phyloP scores from a whole-genome alignment of 768 basidiomycete species.

The Pleurotus tuber-regium region DNA sequence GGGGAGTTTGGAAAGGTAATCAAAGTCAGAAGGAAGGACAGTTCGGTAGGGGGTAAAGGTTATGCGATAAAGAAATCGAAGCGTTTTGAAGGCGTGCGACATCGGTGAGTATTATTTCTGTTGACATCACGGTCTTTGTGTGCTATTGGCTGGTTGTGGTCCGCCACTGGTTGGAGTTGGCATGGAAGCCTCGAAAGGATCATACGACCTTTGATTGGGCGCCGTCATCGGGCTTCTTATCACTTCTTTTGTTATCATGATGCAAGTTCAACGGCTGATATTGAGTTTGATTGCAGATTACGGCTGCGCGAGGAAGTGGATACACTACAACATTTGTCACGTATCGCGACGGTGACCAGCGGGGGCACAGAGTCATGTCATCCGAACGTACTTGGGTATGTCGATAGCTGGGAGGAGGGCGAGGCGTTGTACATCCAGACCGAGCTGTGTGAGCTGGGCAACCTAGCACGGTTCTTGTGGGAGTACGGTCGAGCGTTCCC shows the following conservation, averaged over 20 bases:
- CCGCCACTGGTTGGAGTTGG: slow-evolving; percentile 24
- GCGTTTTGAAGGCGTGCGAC: slow-evolving; percentile 85
- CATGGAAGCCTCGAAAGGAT: slow-evolving; percentile 18
- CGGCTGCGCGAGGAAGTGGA: slow-evolving; percentile 95
- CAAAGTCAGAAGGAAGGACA: slow-evolving; percentile 67
- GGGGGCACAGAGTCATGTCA: slow-evolving; percentile 45
- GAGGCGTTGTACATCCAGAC: slow-evolving; percentile 89
- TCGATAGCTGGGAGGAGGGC: slow-evolving; percentile 96
- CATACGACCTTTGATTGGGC: slow-evolving; percentile 8
- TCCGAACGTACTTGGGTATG: slow-evolving; percentile 82
- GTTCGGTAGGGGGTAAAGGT: slow-evolving; percentile 41
- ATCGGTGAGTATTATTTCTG: slow-evolving; percentile 59
- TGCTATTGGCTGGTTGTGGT: slow-evolving; percentile 1
- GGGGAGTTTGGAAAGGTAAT: slow-evolving; percentile 95
- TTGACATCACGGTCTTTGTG: slow-evolving; percentile 12
- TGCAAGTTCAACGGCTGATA: slow-evolving; percentile 13
- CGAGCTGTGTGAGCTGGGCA: slow-evolving; percentile 91
- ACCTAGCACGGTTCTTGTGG: slow-evolving; percentile 87
- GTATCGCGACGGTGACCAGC: slow-evolving; percentile 26
- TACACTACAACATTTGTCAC: slow-evolving; percentile 74
- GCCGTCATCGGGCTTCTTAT: slow-evolving; percentile 13
- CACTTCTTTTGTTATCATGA: slow-evolving; percentile 13
- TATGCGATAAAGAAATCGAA: slow-evolving; percentile 96
- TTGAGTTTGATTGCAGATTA: slow-evolving; percentile 43
- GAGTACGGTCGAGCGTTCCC: slow-evolving; percentile 87